phyloP scores from a whole-genome alignment of 139 green algal species.

The Nannochloris sp. region DNA sequence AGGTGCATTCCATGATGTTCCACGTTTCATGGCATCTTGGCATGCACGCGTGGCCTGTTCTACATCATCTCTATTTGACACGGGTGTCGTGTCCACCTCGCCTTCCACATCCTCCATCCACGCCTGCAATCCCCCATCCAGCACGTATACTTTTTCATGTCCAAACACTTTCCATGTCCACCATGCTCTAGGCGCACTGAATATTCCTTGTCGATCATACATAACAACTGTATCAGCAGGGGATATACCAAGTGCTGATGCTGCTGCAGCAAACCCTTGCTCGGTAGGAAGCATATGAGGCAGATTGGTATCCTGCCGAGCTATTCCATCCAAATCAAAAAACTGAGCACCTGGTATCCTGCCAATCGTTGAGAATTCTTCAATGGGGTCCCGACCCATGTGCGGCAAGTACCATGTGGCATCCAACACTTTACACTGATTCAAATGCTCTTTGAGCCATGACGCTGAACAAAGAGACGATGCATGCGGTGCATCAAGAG shows the following conservation, averaged over 20 bases:
- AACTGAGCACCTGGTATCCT: constrained; percentile 64
- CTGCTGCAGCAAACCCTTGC: constrained; percentile 64
- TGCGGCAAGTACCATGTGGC: constrained; percentile 65
- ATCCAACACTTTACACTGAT: constrained; percentile 54
- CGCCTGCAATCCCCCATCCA: constrained; percentile 81
- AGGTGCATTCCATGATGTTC: constrained; percentile 7
- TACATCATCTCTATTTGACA: constrained; percentile 4
- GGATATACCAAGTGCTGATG: constrained; percentile 67
- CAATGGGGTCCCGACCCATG: constrained; percentile 24
- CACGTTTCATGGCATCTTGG: not conserved
- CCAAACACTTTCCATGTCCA: constrained; percentile 85
- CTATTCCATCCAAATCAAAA: constrained; percentile 62
- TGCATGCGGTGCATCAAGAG: too few species aligned
- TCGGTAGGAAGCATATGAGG: constrained; percentile 77
- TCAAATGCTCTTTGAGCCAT: constrained; percentile 45
- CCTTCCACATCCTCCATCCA: constrained; percentile 50
- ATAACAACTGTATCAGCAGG: constrained; percentile 63
- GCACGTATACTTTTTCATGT: constrained; percentile 66
- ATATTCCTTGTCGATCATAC: constrained; percentile 85
- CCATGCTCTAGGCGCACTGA: constrained; percentile 77
- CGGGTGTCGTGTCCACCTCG: constrained; percentile 25
- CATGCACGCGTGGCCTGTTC: not conserved
- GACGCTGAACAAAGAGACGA: constrained; percentile 28
- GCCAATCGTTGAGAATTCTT: constrained; percentile 43
- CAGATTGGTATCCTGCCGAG: constrained; percentile 26